Evolutionary conservation across 2,329 filamentous ascomycete species (phyloP), one percentile per base, ranked within the genome.

Genomic region (Penicillium brasilianum): DNA sequence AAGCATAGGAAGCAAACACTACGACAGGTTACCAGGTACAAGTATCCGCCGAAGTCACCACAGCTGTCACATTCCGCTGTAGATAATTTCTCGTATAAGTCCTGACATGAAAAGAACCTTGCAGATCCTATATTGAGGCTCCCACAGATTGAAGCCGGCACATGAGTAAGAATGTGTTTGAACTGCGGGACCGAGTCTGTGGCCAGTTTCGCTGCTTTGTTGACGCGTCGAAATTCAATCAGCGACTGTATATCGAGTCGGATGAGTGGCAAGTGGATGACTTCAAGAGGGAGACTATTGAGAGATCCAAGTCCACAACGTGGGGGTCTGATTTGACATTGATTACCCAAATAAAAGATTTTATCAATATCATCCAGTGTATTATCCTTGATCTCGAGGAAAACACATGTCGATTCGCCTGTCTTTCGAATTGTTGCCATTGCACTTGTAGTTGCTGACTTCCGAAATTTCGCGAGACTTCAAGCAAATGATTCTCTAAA

Each of bases 1-100:
- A 78, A 75, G 68, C 78, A 80, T 16, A 72, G 62, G 59, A 72
- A 78, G 67, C 79, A 82, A 52, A 80, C 76, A 41, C 62, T 59
- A 52, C 59, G 62, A 44, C 59, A 64, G 4, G 62, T 65, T 28
- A 63, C 18, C 32, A 63, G 28, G 37, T 65, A 65, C 20, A 65
- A 43, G 50, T 60, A 65, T 36, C 67, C 70, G 36, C 74, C 78
- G 59, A 80, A 78, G 16, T 69, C 64, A n/a, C 69, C 69, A 67
- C 79, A 81, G 9, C 37, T 61, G 46, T 68, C 67, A 65, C 79
- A 81, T 48, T 70, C 55, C 8, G 57, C 58, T 9, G 66, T 73
- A 49, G 57, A 72, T 20, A 81, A 68, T 13, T 67, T 74, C 16
- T 69, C 28, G 67, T 73, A 77, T 16, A 82, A 70, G 2, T 68